A percentile compares a stretch with the other conserved stretches of the same genome.
Evolutionary conservation across 176 grass and related monocot species (phyloP).

Genomic region (Cymbopogon citratus): DNA sequence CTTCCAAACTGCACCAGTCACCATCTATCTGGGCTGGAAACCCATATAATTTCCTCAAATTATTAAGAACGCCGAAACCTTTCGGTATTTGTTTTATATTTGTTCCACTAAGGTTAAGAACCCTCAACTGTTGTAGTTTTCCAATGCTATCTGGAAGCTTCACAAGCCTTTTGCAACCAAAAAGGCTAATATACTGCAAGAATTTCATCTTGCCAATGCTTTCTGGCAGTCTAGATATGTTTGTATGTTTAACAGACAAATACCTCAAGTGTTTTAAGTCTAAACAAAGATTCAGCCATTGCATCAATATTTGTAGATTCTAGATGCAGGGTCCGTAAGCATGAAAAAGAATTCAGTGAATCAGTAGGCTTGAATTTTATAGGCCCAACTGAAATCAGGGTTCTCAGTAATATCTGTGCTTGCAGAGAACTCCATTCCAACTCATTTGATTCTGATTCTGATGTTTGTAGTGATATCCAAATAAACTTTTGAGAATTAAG

Average conservation of each 20-base stretch:
- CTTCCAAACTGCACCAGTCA: slow-evolving; percentile 15
- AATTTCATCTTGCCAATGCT: slow-evolving; percentile 16
- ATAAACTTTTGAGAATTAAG: not conserved
- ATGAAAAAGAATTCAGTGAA: not conserved
- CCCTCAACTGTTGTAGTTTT: slow-evolving; percentile 3
- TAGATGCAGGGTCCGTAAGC: slow-evolving; percentile 4
- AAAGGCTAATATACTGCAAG: not conserved
- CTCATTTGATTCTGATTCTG: not conserved
- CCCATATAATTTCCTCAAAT: not conserved
- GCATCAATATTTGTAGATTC: not conserved
- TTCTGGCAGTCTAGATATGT: not conserved
- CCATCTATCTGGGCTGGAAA: not conserved
- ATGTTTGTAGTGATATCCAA: not conserved
- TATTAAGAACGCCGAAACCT: not conserved
- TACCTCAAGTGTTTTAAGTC: slow-evolving; percentile 44
- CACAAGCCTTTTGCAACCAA: not conserved
- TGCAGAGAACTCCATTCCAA: not conserved
- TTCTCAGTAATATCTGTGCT: not conserved
- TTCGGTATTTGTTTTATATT: not conserved
- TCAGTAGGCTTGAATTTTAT: not conserved
- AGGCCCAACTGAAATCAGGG: slow-evolving; percentile 15
- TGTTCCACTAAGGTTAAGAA: not conserved
- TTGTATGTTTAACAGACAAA: not conserved
- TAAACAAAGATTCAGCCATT: not conserved
- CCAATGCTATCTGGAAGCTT: slow-evolving; percentile 11